Evolutionary conservation across 2,329 filamentous ascomycete genomes (phyloP), one percentile per base, ranked within the genome.

Genomic region (Alternaria angustiovoidea): DNA sequence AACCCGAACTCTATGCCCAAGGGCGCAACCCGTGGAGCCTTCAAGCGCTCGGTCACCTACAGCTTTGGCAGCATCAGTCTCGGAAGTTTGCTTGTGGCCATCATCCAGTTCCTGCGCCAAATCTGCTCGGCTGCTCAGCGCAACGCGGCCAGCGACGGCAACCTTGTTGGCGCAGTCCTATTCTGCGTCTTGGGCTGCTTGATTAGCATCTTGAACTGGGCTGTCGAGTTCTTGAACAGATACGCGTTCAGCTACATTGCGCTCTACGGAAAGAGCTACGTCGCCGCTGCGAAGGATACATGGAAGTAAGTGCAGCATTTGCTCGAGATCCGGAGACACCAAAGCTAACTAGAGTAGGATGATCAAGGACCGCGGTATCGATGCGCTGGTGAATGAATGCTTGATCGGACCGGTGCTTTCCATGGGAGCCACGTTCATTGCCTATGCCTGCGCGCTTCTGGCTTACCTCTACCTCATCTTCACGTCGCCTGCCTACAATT

Each of bases 191-290:
- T 96, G 1, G 87, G 89, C 12, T 97, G 92, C 75, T 74, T 97
- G 47, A 89, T 97, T 57, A 81, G 86, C 2, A 73, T 97, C 2
- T 80, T 97, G 2, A 88, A 97, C 67, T 97, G 94, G 93, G 90
- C 90, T 0, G 88, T 95, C 1, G 85, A 93, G 65, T 95, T 97
- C 72, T 84, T 97, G 80, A 98, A 98, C 80, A 88, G 93, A 69
- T 97, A 96, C 69, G 93, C 93, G 1, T 97, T 96, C 79, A 93
- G 89, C 30, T 93, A 97, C 75, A 96, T 98, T 73, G 93, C 94
- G 0, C 84, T 97, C 0, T 97, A 97, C 75, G 94, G 94, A 18
- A 96, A 96, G 78, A 82, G 91, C 1, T 98, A 97, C 75, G 86
- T 97, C 55, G 84, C 88, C 1, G 91, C 93, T 0, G 93, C 94